phyloP scores from a whole-genome alignment of 345 rosid species.

The Euphorbia lathyris region DNA sequence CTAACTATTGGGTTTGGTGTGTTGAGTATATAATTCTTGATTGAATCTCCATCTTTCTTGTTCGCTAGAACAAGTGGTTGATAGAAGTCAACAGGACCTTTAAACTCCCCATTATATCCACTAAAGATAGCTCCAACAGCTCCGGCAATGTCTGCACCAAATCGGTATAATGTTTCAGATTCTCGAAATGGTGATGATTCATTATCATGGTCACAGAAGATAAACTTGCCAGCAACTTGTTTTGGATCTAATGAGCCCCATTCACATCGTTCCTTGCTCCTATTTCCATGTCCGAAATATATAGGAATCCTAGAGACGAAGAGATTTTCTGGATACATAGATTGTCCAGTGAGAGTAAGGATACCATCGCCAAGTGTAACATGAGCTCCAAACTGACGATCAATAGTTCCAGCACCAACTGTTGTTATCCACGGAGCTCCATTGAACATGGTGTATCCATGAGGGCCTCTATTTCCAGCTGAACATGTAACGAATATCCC shows the following conservation, averaged over 20 bases:
- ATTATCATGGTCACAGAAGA: conserved; percentile 35
- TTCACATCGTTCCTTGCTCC: conserved; percentile 37
- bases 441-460: conserved; percentile 32
- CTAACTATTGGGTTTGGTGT: conserved; percentile 18
- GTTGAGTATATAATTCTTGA: conserved; percentile 30
- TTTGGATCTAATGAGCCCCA: conserved; percentile 23
- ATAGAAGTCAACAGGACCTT: conserved; percentile 15
- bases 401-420: conserved; percentile 40
- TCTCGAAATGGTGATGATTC: neutral
- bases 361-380: conserved; percentile 24
- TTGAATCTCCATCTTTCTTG: conserved; percentile 22
- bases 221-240: conserved; percentile 36
- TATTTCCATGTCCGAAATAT: conserved; percentile 39
- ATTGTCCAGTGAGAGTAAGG: conserved; percentile 26
- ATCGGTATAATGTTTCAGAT: conserved; percentile 11
- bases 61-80: conserved; percentile 27
- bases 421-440: conserved; percentile 50
- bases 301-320: conserved; percentile 27
- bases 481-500: conserved; percentile 50
- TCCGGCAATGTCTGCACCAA: conserved; percentile 16
- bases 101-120: conserved; percentile 15
- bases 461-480: conserved; percentile 45
- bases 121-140: conserved; percentile 41
- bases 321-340: conserved; percentile 36
- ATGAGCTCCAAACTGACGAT: conserved; percentile 28